Evolutionary conservation across 2,329 filamentous ascomycete species (phyloP).

Genomic region (Colletotrichum karsti): DNA sequence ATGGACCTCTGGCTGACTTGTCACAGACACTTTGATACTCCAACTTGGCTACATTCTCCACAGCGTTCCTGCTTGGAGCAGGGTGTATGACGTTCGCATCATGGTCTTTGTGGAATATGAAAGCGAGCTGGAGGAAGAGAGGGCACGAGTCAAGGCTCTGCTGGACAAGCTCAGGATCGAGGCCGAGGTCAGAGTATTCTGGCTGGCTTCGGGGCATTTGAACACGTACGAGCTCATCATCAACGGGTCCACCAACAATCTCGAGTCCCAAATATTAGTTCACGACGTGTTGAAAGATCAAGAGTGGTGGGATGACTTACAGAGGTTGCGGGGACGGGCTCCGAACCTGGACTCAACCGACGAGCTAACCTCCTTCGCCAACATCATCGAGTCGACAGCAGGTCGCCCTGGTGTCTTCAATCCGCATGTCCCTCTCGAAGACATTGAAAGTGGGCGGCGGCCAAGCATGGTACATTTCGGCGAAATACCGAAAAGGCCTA

Average conservation of each 20-base stretch:
- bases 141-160: slow-evolving; percentile 74
- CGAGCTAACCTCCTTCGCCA: slow-evolving; percentile 51
- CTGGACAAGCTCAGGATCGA: slow-evolving; percentile 85
- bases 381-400: slow-evolving; percentile 53
- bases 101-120: slow-evolving; percentile 92
- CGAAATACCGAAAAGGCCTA: slow-evolving; percentile 69
- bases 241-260: slow-evolving; percentile 66
- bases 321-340: slow-evolving; percentile 56
- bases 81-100: slow-evolving; percentile 76
- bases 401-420: slow-evolving; percentile 53
- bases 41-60: slow-evolving; percentile 86
- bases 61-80: slow-evolving; percentile 84
- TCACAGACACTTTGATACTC: slow-evolving; percentile 76
- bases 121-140: slow-evolving; percentile 82
- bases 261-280: slow-evolving; percentile 62
- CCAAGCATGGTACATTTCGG: slow-evolving; percentile 66
- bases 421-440: slow-evolving; percentile 43
- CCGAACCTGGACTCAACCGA: slow-evolving; percentile 49
- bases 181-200: slow-evolving; percentile 82
- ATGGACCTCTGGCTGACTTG: background rate
- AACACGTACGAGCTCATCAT: slow-evolving; percentile 81
- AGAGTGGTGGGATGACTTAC: slow-evolving; percentile 85
- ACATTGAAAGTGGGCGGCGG: slow-evolving; percentile 41
- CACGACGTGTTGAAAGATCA: slow-evolving; percentile 74
- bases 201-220: slow-evolving; percentile 78